Base-by-base conservation (phyloP, 2,329 filamentous ascomycete genomes). In the Trichophyton schoenleinii region DNA sequence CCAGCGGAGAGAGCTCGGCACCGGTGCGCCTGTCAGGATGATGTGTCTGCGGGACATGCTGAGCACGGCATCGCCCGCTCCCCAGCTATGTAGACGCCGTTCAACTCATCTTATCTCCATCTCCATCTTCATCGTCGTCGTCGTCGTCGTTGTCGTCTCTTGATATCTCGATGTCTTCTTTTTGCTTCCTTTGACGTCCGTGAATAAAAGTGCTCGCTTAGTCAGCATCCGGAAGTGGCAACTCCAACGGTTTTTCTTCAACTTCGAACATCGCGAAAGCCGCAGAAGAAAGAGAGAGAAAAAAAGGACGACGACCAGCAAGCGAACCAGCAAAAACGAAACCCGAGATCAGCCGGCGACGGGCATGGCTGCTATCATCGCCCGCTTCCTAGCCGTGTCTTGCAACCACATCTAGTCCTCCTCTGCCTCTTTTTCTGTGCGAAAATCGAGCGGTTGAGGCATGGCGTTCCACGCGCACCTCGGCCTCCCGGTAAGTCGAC, bases 11-110 rank as follows among this genome's bases (percentile, higher is more conserved):
- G 75, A 72, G 8, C 72, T 73, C 34, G 74, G 69, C 38, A 79
- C 72, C 1, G 87, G 87, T n/a, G 86, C 84, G 25, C 87, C 87
- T 60, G 80, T 78, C 61, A 85, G 72, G 63, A 83, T 77, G 60
- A 83, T 78, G 66, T 67, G 65, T 61, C 67, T 73, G 52, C 52
- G 62, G 31, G 69, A 58, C 72, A 74, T 74, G 28, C 42, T 42
- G 18, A 9, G 8, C 34, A 36, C 13, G 18, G 15, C 41, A 42
- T 59, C 57, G 25, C 31, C 9, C 13, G 7, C 46, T 22, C 9
- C 9, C 20, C 13, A n/a, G n/a, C 11, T 18, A 11, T 53, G 11
- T n/a, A 15, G 48, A 53, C 11, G 9, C 31, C 11, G 8, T 13
- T 57, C 34, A 25, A 7, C 22, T 22, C 22, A 22, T 22, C 22